A percentile compares a stretch with the other conserved stretches of the same genome.
Evolutionary conservation across 2,329 filamentous ascomycete species (phyloP).

Genomic region (Dactylellina cionopaga): DNA sequence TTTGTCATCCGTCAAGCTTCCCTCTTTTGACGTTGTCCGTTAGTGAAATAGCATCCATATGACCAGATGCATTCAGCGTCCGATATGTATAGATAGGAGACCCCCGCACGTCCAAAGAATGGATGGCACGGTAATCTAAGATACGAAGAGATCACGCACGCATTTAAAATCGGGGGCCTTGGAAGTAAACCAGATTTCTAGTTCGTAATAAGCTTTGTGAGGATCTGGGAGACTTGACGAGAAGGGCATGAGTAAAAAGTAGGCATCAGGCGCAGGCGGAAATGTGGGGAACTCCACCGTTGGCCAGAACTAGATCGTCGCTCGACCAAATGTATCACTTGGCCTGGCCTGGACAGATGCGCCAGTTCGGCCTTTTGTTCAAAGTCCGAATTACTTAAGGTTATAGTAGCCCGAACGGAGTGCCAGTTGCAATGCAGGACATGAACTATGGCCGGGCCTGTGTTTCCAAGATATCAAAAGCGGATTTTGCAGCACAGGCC

Average conservation of each 20-base stretch:
- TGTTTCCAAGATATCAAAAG: conserved; percentile 5
- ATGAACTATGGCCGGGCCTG: background rate
- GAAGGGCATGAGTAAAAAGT: conserved; percentile 53
- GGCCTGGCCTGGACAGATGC: conserved; percentile 21
- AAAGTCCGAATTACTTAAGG: too few species aligned
- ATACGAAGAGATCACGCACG: conserved; percentile 52
- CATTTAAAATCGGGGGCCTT: conserved; percentile 50
- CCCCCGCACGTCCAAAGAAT: conserved; percentile 48
- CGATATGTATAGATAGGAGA: conserved; percentile 29
- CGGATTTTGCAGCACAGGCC: background rate
- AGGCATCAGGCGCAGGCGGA: conserved; percentile 48
- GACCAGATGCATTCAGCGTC: conserved; percentile 50
- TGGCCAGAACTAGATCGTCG: conserved; percentile 23
- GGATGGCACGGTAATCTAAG: conserved; percentile 37
- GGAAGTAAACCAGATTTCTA: conserved; percentile 28
- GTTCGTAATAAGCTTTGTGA: conserved; percentile 37
- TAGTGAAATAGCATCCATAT: conserved; percentile 46
- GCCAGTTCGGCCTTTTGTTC: conserved; percentile 11
- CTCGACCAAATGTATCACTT: conserved; percentile 35
- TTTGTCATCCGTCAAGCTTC: conserved; percentile 51
- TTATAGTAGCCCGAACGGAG: conserved; percentile 15
- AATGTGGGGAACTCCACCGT: conserved; percentile 34
- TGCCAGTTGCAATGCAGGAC: conserved; percentile 1
- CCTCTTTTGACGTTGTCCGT: conserved; percentile 39
- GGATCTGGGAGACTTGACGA: conserved; percentile 35